Evolutionary conservation across 2,329 filamentous ascomycete genomes (phyloP).

Genomic region (Claviceps humidiphila): DNA sequence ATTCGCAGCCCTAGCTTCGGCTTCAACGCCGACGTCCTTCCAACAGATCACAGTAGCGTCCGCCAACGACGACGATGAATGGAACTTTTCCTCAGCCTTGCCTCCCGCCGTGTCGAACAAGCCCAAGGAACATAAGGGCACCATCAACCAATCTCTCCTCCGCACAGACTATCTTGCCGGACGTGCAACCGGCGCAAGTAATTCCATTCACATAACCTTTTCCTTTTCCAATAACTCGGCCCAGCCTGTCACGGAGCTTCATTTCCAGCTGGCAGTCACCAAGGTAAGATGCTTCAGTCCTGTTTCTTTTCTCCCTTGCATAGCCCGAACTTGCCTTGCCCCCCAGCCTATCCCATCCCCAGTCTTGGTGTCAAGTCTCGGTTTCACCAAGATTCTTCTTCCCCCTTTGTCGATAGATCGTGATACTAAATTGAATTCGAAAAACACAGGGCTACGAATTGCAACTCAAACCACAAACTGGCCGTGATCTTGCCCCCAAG

Average conservation of each 20-base stretch:
- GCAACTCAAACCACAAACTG: constrained; percentile 72
- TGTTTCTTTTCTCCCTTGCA: too few species aligned
- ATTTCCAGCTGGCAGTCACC: constrained; percentile 85
- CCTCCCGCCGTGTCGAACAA: constrained; percentile 43
- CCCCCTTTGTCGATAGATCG: not conserved
- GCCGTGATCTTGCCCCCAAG: constrained; percentile 61
- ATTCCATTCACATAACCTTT: constrained; percentile 57
- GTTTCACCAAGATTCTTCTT: not conserved
- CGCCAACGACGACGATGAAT: constrained; percentile 78
- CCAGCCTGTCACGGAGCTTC: constrained; percentile 62
- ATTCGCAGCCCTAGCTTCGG: constrained; percentile 34
- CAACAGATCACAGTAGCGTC: constrained; percentile 16
- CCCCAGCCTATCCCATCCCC: too few species aligned
- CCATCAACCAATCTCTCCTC: constrained; percentile 56
- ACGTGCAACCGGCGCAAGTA: constrained; percentile 37
- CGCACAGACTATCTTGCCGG: constrained; percentile 61
- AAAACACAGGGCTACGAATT: constrained; percentile 58
- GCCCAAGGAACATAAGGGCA: constrained; percentile 48
- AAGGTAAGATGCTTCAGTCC: constrained; percentile 45
- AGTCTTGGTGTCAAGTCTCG: too few species aligned
- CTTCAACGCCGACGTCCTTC: constrained; percentile 13
- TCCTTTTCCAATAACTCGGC: constrained; percentile 72
- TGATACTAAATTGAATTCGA: not conserved
- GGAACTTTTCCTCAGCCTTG: constrained; percentile 81
- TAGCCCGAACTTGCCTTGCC: too few species aligned